Conservation (phyloP, 306 rosid genomes). For the Castanea crenata region DNA sequence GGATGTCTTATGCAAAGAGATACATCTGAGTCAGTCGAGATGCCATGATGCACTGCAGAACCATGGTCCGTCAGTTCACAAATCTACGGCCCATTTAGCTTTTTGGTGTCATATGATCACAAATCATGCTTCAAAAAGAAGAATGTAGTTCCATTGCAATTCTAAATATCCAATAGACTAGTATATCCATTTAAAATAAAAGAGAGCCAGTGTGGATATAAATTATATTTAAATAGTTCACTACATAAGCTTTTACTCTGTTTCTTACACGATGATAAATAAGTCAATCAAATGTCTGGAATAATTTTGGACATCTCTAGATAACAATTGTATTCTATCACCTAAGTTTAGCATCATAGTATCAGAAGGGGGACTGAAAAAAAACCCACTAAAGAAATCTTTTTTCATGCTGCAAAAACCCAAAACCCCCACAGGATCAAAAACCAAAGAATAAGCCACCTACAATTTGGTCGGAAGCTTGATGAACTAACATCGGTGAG, state of each 20-base stretch:
- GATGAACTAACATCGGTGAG: slow-evolving; percentile 61
- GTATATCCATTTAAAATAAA: neutral
- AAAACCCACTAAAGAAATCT: slow-evolving; percentile 54
- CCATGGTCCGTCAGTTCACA: neutral
- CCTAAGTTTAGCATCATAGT: slow-evolving; percentile 32
- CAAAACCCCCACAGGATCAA: slow-evolving; percentile 38
- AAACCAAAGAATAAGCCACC: slow-evolving; percentile 36
- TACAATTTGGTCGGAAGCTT: slow-evolving; percentile 26
- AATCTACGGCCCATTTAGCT: neutral
- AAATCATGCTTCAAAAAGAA: neutral
- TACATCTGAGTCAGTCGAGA: neutral
- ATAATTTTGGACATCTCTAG: slow-evolving; percentile 37
- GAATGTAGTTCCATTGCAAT: neutral
- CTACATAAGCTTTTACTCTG: slow-evolving; percentile 16
- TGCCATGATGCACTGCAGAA: neutral
- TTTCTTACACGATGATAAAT: slow-evolving; percentile 29
- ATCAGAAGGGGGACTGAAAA: slow-evolving; percentile 49
- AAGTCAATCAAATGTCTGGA: slow-evolving; percentile 29
- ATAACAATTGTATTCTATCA: slow-evolving; percentile 23
- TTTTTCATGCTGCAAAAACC: slow-evolving; percentile 33
- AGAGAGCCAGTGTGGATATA: neutral
- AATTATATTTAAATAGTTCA: slow-evolving; percentile 17
- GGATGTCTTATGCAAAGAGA: neutral
- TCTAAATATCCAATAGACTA: neutral
- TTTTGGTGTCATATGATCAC: neutral